Evolutionary conservation across 2,329 filamentous ascomycete genomes (phyloP), one percentile per base, ranked within the genome.

Genomic region (Talaromyces atroroseus): DNA sequence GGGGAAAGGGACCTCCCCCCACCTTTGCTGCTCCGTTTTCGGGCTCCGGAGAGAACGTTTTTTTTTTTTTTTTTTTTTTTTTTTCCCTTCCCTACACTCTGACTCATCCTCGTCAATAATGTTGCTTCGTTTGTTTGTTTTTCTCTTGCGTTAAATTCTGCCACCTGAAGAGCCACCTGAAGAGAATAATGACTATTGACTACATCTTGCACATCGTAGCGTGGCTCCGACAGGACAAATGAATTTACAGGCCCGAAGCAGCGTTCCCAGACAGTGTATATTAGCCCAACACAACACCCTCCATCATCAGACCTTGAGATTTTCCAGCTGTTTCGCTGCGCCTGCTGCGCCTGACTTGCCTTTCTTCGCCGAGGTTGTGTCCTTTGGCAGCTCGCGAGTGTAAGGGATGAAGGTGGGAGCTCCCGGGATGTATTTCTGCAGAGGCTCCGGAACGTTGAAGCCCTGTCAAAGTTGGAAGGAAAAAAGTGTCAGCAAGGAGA

Each of bases 351-450:
- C 64, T 40, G 63, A 62, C 63, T 76, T 76, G 23, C 63, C 62
- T 65, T 80, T 81, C 72, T 85, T 86, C 62, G 79, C 74, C 42
- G 82, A 85, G 40, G 83, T 87, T 11, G 81, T 80, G 63, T 91
- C 85, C 74, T 92, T 92, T 11, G 89, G 85, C 38, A 92, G 78
- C 63, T 96, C 92, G 76, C 91, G 94, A 54, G 85, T 84, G 69
- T 88, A 99, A 1, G 90, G 89, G 60, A 99, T 80, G 74, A 96
- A 96, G 50, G 92, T 90, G 1, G 90, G 91, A 42, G 90, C 81
- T 34, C 92, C 92, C 1, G 92, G 91, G 52, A 97, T 87, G 72
- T 95, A 97, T 75, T 91, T 92, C 64, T 89, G 84, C 59, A 96
- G 81, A 47, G 87, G 86, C 73, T 92, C 87, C 0, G 92, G 92